These are phyloP conservation scores for Suillus fuscotomentosus DNA, from an alignment of 768 basidiomycete genomes.

Conservation along the genomic window DNA sequence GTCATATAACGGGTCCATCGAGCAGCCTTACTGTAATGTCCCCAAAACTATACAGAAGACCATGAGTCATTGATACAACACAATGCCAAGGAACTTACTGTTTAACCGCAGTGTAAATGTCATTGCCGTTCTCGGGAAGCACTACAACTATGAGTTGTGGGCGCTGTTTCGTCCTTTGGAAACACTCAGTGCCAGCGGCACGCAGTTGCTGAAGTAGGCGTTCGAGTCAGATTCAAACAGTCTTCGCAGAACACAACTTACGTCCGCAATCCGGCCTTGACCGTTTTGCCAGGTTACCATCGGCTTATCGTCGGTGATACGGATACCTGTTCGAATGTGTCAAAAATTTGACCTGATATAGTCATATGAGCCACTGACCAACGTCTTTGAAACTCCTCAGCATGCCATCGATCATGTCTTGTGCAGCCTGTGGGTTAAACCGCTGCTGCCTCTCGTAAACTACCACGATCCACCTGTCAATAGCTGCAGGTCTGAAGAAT, in stretches of 20 bases:
- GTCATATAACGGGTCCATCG: neutral
- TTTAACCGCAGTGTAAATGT: slow-evolving; percentile 76
- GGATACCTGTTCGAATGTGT: slow-evolving; percentile 49
- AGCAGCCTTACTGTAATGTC: slow-evolving; percentile 50
- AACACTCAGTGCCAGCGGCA: slow-evolving; percentile 48
- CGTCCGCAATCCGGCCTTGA: slow-evolving; percentile 51
- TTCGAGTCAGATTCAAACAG: neutral
- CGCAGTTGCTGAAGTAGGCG: slow-evolving; percentile 41
- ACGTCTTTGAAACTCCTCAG: slow-evolving; percentile 49
- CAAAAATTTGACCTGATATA: neutral
- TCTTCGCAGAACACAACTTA: slow-evolving; percentile 17
- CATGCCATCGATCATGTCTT: slow-evolving; percentile 57
- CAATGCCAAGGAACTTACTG: slow-evolving; percentile 50
- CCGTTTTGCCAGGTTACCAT: slow-evolving; percentile 55
- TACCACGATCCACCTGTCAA: slow-evolving; percentile 62
- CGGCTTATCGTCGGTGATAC: slow-evolving; percentile 42
- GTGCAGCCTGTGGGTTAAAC: slow-evolving; percentile 47
- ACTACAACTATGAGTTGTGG: slow-evolving; percentile 66
- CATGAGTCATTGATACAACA: slow-evolving; percentile 5
- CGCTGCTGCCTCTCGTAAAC: slow-evolving; percentile 63
- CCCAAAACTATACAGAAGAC: slow-evolving; percentile 55
- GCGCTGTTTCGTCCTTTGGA: slow-evolving; percentile 34
- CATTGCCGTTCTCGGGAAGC: slow-evolving; percentile 71
- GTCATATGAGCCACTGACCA: slow-evolving; percentile 44
- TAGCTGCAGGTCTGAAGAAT: slow-evolving; percentile 55